phyloP scores from a whole-genome alignment of 2,329 filamentous ascomycete genomes.

The Hansfordia pulvinata region DNA sequence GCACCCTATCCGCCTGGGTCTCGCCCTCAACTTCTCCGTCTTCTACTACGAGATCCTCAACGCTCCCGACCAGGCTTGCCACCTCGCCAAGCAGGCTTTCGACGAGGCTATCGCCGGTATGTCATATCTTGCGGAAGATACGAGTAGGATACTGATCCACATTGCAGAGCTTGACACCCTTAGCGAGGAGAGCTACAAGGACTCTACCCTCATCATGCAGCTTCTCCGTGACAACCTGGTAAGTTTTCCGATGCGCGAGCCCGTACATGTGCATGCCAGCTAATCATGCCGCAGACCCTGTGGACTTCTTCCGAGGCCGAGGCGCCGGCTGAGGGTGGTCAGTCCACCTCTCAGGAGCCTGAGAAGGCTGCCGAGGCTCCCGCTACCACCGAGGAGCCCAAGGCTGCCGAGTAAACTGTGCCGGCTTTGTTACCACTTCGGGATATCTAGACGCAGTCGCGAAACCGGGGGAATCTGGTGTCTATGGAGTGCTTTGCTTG shows the following conservation, averaged over 20 bases:
- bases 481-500: conserved; percentile 48
- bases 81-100: conserved; percentile 97
- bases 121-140: no score
- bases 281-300: conserved; percentile 89
- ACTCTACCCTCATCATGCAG: conserved; percentile 98
- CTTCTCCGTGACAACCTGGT: conserved; percentile 94
- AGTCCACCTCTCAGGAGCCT: conserved; percentile 37
- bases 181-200: conserved; percentile 98
- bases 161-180: conserved; percentile 78
- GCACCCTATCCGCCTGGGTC: conserved; percentile 93
- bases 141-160: conserved; percentile 9
- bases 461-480: conserved; percentile 39
- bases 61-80: conserved; percentile 93
- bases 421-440: conserved; percentile 22
- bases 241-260: no score
- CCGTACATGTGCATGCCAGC: no score
- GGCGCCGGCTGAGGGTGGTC: conserved; percentile 40
- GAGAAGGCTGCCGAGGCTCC: conserved; percentile 43
- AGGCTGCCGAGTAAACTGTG: conserved; percentile 46
- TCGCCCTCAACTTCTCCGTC: conserved; percentile 97
- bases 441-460: no score
- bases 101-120: conserved; percentile 86
- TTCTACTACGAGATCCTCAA: conserved; percentile 99
- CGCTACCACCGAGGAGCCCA: conserved; percentile 48
- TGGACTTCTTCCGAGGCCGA: conserved; percentile 99